Evolutionary conservation across 1,139 yeast genomes (phyloP).

Genomic region (Suhomyces panamericanus): DNA sequence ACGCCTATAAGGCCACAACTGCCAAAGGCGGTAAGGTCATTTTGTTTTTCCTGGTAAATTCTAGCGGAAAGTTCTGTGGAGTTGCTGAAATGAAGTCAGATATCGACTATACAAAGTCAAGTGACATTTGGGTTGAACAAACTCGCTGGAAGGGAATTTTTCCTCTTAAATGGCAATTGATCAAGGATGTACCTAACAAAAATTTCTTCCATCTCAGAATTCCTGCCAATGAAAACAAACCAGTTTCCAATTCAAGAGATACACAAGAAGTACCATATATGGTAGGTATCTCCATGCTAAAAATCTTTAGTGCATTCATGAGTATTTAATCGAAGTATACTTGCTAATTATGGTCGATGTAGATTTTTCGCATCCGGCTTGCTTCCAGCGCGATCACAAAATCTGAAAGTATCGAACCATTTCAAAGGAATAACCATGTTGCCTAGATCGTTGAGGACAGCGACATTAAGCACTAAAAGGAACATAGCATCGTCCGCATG

Average conservation of each 20-base stretch:
- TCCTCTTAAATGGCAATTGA: constrained; percentile 52
- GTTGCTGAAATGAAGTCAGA: constrained; percentile 55
- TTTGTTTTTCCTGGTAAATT: constrained; percentile 58
- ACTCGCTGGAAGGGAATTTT: constrained; percentile 54
- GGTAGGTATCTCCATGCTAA: constrained; percentile 50
- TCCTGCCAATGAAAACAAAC: constrained; percentile 48
- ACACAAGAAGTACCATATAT: constrained; percentile 53
- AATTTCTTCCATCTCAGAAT: constrained; percentile 45
- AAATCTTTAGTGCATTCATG: constrained; percentile 36
- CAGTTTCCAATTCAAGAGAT: constrained; percentile 61
- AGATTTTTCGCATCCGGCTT: constrained; percentile 4
- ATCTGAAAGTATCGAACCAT: constrained; percentile 6
- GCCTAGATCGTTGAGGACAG: constrained; percentile 3
- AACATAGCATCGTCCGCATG: neutral
- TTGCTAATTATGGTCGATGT: neutral
- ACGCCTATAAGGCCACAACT: constrained; percentile 29
- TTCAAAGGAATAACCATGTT: constrained; percentile 2
- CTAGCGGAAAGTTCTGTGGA: constrained; percentile 62
- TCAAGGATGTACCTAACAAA: constrained; percentile 52
- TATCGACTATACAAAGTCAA: constrained; percentile 36
- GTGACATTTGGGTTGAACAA: constrained; percentile 51
- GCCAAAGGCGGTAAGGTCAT: constrained; percentile 34
- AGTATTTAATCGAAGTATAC: no score
- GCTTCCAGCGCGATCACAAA: constrained; percentile 1
- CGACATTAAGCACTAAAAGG: neutral